A percentile compares a stretch with the other conserved stretches of the same genome.
phyloP scores from a whole-genome alignment of 148 eudicot species.

The Linanthus parryae region DNA sequence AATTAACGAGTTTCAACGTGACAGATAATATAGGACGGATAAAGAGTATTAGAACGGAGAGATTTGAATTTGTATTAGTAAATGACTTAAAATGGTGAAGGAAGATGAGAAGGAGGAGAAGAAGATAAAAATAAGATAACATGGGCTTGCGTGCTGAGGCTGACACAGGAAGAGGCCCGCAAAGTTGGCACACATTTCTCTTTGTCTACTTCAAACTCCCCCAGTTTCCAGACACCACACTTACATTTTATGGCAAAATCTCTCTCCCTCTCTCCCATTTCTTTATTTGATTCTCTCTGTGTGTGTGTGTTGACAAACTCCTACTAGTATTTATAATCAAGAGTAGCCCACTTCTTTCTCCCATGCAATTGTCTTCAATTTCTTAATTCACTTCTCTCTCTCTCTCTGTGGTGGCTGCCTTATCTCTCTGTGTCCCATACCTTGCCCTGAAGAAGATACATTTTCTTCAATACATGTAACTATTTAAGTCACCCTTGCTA shows the following conservation, averaged over 20 bases:
- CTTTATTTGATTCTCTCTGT: not conserved
- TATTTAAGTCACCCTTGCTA: too few species aligned
- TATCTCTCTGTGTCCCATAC: slow-evolving; percentile 5
- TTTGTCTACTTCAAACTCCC: slow-evolving; percentile 53
- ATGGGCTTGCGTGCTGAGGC: slow-evolving; percentile 38
- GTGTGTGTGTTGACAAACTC: too few species aligned
- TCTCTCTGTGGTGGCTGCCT: slow-evolving; percentile 6
- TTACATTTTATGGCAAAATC: slow-evolving; percentile 6
- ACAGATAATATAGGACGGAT: not conserved
- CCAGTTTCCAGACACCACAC: slow-evolving; percentile 20
- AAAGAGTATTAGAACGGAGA: not conserved
- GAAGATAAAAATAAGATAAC: slow-evolving; percentile 10
- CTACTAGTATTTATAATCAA: slow-evolving; percentile 25
- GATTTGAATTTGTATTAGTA: not conserved
- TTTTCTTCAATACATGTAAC: too few species aligned
- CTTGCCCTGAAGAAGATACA: not conserved
- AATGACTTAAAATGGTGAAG: not conserved
- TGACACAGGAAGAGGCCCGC: slow-evolving; percentile 41
- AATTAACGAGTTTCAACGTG: not conserved
- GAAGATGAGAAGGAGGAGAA: not conserved
- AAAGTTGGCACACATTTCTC: slow-evolving; percentile 28
- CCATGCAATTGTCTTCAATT: slow-evolving; percentile 83
- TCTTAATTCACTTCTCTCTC: slow-evolving; percentile 36
- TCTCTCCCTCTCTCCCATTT: slow-evolving; percentile 6
- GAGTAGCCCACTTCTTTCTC: slow-evolving; percentile 41